A percentile compares a stretch with the other conserved stretches of the same genome.
These are phyloP conservation scores for Exobasidium rhododendri DNA, from an alignment of 1,284 basidiomycete genomes.

Conservation along the genomic window DNA sequence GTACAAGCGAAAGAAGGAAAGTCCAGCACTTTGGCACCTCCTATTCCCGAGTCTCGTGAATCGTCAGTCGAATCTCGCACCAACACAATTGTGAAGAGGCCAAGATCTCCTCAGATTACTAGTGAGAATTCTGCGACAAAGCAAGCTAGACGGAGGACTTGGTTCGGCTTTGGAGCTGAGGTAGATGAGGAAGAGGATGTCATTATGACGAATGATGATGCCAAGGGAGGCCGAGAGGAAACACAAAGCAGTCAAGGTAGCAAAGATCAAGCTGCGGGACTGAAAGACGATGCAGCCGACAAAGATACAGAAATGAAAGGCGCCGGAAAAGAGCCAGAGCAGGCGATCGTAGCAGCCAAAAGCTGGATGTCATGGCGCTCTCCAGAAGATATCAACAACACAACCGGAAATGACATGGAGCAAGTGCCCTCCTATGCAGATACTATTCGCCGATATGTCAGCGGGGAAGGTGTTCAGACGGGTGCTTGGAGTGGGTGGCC, in stretches of 20 bases:
- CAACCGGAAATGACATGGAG: background rate
- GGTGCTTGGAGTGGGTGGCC: background rate
- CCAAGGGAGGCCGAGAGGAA: background rate
- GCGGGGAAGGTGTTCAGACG: background rate
- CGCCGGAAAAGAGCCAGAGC: background rate
- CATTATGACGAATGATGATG: background rate
- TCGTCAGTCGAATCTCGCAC: background rate
- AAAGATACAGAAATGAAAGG: background rate
- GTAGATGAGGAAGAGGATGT: background rate
- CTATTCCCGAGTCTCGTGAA: background rate
- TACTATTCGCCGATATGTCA: background rate
- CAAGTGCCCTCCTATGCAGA: background rate
- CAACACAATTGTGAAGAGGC: conserved; percentile 4
- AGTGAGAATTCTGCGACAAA: background rate
- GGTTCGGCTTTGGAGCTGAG: conserved; percentile 15
- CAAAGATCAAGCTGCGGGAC: background rate
- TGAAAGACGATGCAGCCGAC: background rate
- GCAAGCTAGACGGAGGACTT: conserved; percentile 15
- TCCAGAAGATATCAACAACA: background rate
- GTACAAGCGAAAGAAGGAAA: background rate
- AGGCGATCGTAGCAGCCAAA: background rate
- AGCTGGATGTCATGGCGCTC: conserved; percentile 2
- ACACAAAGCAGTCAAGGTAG: background rate
- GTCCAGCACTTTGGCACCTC: background rate
- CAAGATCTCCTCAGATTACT: background rate